Conservation (phyloP, 371 early-diverging fungal genomes). For the Syncephalis fuscata region DNA sequence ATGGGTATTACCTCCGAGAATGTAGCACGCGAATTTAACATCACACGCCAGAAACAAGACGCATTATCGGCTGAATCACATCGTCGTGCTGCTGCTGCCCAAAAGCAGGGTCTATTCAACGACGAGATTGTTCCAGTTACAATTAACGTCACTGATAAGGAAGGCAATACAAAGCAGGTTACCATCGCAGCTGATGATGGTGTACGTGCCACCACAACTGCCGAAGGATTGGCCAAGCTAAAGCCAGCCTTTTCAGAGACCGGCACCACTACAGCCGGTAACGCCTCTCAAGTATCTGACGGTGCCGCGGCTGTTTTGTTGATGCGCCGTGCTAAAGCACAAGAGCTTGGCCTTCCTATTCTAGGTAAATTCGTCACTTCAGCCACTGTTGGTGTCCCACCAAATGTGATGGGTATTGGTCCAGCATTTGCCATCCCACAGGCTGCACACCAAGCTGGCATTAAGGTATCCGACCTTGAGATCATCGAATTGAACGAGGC, state of each 20-base stretch:
- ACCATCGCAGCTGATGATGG: slow-evolving; percentile 80
- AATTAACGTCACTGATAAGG: slow-evolving; percentile 46
- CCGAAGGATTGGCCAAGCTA: slow-evolving; percentile 70
- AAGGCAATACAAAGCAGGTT: slow-evolving; percentile 42
- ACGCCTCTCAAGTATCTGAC: slow-evolving; percentile 96
- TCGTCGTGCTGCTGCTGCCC: slow-evolving; percentile 66
- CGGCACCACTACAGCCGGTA: slow-evolving; percentile 92
- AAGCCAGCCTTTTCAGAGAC: slow-evolving; percentile 78
- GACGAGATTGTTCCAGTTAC: slow-evolving; percentile 87
- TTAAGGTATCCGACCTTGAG: slow-evolving; percentile 64
- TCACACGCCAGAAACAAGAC: slow-evolving; percentile 81
- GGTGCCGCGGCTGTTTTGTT: slow-evolving; percentile 95
- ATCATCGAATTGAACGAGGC: slow-evolving; percentile 92
- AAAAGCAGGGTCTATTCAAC: slow-evolving; percentile 78
- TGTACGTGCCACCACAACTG: slow-evolving; percentile 66
- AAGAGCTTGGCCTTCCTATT: slow-evolving; percentile 72
- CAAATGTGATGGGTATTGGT: slow-evolving; percentile 92
- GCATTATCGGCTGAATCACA: slow-evolving; percentile 71
- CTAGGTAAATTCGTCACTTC: slow-evolving; percentile 81
- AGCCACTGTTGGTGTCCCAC: slow-evolving; percentile 87
- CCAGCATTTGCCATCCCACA: slow-evolving; percentile 89
- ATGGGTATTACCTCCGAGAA: slow-evolving; percentile 95
- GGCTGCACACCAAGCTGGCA: slow-evolving; percentile 67
- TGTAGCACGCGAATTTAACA: slow-evolving; percentile 71
- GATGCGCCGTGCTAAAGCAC: slow-evolving; percentile 86